Evolutionary conservation across 306 rosid genomes (phyloP).

Genomic region (Vigna mungo): DNA sequence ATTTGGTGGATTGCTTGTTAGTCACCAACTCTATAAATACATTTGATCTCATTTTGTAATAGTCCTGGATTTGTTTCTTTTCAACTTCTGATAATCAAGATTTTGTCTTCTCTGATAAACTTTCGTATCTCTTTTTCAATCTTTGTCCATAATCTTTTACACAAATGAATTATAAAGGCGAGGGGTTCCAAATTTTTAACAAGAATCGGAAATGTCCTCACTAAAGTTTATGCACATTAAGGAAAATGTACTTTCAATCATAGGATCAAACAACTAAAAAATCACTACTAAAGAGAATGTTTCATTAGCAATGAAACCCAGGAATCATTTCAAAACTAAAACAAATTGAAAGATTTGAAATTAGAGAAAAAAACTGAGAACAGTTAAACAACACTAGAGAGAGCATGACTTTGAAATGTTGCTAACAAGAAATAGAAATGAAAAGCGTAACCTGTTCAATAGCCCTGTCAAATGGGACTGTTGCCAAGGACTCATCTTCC

Average conservation of each 20-base stretch:
- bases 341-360: conserved; percentile 14
- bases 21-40: too few species aligned
- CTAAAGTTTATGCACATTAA: conserved; percentile 30
- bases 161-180: conserved; percentile 19
- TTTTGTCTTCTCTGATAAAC: too few species aligned
- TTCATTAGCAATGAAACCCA: conserved; percentile 25
- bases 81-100: too few species aligned
- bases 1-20: too few species aligned
- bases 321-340: conserved; percentile 15
- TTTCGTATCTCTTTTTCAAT: too few species aligned
- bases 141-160: too few species aligned
- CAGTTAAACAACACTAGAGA: neutral
- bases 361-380: conserved; percentile 1
- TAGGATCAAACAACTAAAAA: conserved; percentile 10
- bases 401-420: conserved; percentile 6
- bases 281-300: neutral
- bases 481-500: conserved; percentile 61
- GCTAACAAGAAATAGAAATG: neutral
- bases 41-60: too few species aligned
- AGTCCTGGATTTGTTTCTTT: too few species aligned
- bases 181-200: conserved; percentile 12
- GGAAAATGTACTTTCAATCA: neutral
- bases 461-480: conserved; percentile 75
- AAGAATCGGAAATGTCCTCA: neutral
- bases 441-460: conserved; percentile 69